Percentiles rank a stretch among this genome's conserved stretches.
These are phyloP conservation scores for Besnoitia besnoiti DNA, from an alignment of 169 alveolate genomes.

Conservation along the genomic window DNA sequence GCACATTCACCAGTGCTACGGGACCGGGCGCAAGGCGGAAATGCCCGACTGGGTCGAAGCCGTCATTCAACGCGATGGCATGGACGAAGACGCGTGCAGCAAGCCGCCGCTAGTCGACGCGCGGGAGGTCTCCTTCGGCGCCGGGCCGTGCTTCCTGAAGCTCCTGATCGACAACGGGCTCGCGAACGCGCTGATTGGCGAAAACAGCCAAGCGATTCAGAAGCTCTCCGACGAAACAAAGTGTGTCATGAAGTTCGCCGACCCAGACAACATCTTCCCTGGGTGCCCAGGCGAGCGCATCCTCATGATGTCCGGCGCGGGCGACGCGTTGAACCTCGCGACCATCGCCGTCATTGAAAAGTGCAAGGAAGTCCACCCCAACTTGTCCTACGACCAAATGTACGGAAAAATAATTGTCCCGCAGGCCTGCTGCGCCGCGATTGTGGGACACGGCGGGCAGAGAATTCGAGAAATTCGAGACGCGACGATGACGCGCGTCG, in stretches of 20 bases:
- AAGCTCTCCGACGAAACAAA: constrained; percentile 36
- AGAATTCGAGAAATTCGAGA: constrained; percentile 50
- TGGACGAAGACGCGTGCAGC: constrained; percentile 58
- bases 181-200: constrained; percentile 60
- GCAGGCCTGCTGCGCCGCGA: constrained; percentile 40
- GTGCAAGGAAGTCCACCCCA: constrained; percentile 65
- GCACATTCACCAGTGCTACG: constrained; percentile 62
- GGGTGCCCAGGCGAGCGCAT: constrained; percentile 44
- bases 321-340: constrained; percentile 51
- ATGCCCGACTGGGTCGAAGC: constrained; percentile 63
- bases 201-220: constrained; percentile 30
- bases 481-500: constrained; percentile 55
- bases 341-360: constrained; percentile 46
- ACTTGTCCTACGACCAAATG: constrained; percentile 64
- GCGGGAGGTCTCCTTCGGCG: constrained; percentile 38
- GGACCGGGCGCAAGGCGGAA: constrained; percentile 43
- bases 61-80: constrained; percentile 57
- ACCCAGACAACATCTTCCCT: neutral
- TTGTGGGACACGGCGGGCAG: constrained; percentile 53
- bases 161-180: constrained; percentile 50
- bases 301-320: constrained; percentile 46
- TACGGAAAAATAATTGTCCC: constrained; percentile 57
- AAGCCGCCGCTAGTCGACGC: constrained; percentile 46
- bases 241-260: constrained; percentile 55
- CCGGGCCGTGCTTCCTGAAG: constrained; percentile 58